Percentiles rank a stretch among this genome's conserved stretches.
phyloP scores from a whole-genome alignment of 768 basidiomycete genomes.

The Mycena latifolia region DNA sequence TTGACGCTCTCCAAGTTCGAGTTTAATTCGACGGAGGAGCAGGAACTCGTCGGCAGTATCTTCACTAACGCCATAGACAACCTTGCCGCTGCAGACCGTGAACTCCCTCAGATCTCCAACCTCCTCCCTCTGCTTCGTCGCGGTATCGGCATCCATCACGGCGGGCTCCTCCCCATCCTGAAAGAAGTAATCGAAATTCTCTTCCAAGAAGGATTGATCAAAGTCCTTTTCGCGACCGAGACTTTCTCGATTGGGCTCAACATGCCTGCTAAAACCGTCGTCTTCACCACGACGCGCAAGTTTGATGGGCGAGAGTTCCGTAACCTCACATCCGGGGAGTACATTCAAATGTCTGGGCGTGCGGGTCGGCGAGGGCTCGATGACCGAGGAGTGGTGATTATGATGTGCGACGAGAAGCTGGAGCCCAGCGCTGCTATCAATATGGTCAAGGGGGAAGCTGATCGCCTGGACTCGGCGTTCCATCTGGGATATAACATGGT shows the following conservation, averaged over 20 bases:
- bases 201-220: conserved; percentile 98
- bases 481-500: conserved; percentile 99
- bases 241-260: conserved; percentile 98
- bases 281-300: conserved; percentile 95
- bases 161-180: conserved; percentile 95
- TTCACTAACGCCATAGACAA: conserved; percentile 96
- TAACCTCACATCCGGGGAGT: conserved; percentile 94
- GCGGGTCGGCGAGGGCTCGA: conserved; percentile 97
- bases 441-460: conserved; percentile 99
- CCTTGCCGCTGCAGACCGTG: conserved; percentile 86
- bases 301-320: conserved; percentile 97
- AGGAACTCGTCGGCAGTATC: conserved; percentile 86
- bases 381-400: conserved; percentile 98
- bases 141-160: conserved; percentile 98
- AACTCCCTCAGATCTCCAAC: conserved; percentile 93
- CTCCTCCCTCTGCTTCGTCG: conserved; percentile 93
- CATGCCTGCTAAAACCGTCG: conserved; percentile 99
- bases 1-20: conserved; percentile 95
- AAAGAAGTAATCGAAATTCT: conserved; percentile 99
- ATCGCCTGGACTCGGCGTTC: conserved; percentile 97
- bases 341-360: conserved; percentile 99
- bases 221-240: conserved; percentile 98
- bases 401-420: conserved; percentile 99
- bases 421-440: conserved; percentile 92
- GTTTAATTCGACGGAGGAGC: conserved; percentile 94